phyloP scores from a whole-genome alignment of 2,329 filamentous ascomycete genomes.

The Claviceps citrina region DNA sequence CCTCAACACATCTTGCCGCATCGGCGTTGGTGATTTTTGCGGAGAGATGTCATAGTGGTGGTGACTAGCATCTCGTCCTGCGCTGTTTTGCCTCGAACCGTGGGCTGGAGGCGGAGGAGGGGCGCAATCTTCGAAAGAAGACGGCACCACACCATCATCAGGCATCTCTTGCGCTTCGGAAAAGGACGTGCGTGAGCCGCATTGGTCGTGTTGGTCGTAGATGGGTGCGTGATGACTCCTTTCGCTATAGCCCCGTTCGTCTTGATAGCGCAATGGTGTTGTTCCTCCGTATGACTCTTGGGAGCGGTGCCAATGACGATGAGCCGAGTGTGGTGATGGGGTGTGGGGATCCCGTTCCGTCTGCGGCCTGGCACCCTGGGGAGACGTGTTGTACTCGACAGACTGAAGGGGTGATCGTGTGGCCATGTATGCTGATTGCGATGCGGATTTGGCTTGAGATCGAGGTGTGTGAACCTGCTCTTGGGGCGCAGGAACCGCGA shows the following conservation, averaged over 20 bases:
- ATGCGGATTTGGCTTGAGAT: conserved; percentile 25
- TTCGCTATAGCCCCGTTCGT: conserved; percentile 23
- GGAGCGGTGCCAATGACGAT: conserved; percentile 18
- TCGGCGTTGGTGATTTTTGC: conserved; percentile 33
- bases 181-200: conserved; percentile 20
- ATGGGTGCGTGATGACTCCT: conserved; percentile 15
- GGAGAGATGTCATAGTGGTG: conserved; percentile 26
- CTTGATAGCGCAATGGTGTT: conserved; percentile 18
- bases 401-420: conserved; percentile 38
- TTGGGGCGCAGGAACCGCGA: conserved; percentile 13
- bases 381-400: conserved; percentile 33
- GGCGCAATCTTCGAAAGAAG: conserved; percentile 25
- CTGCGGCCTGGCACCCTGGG: conserved; percentile 9
- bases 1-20: conserved; percentile 43
- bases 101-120: conserved; percentile 44
- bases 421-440: conserved; percentile 26
- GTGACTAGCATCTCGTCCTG: conserved; percentile 25
- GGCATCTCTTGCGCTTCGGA: conserved; percentile 19
- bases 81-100: conserved; percentile 30
- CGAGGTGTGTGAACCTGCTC: conserved; percentile 33
- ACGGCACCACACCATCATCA: conserved; percentile 20
- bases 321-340: conserved; percentile 16
- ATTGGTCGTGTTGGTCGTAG: conserved; percentile 24
- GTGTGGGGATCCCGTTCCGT: conserved; percentile 20
- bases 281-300: conserved; percentile 24